A percentile compares a stretch with the other conserved stretches of the same genome.
Evolutionary conservation across 768 basidiomycete species (phyloP).

Genomic region (Boletus tylopilopsis): DNA sequence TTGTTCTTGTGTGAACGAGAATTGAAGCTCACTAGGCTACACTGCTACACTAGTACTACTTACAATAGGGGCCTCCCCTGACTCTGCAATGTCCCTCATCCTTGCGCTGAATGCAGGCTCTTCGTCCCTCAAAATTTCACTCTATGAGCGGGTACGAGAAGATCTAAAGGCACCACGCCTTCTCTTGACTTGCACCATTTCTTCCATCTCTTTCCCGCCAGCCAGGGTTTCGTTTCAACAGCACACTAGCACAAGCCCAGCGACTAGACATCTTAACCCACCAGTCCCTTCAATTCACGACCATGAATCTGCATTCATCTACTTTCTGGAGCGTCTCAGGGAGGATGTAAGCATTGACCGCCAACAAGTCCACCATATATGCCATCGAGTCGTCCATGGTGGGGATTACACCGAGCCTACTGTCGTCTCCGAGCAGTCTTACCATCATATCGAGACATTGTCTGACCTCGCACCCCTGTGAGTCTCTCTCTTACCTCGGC

Average conservation of each 20-base stretch:
- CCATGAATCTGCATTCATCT: constrained; percentile 59
- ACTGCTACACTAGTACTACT: no score
- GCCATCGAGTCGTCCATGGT: constrained; percentile 85
- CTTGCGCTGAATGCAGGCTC: constrained; percentile 79
- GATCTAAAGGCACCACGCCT: constrained; percentile 38
- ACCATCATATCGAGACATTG: constrained; percentile 67
- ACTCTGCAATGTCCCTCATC: constrained; percentile 38
- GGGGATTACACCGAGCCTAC: constrained; percentile 74
- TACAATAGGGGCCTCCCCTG: neutral
- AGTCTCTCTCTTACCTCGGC: constrained; percentile 26
- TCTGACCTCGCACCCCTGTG: constrained; percentile 80
- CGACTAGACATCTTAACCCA: constrained; percentile 19
- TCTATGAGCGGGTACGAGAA: constrained; percentile 42
- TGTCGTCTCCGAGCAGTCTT: constrained; percentile 61
- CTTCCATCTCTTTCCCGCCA: constrained; percentile 55
- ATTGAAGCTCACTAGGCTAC: no score
- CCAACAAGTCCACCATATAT: constrained; percentile 49
- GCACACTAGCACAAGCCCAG: neutral
- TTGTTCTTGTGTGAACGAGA: neutral
- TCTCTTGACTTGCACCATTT: constrained; percentile 48
- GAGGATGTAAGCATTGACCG: constrained; percentile 40
- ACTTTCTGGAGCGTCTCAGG: constrained; percentile 52
- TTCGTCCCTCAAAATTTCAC: constrained; percentile 80
- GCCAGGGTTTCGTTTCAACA: constrained; percentile 48
- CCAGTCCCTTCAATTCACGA: constrained; percentile 40